Evolutionary conservation across 2,329 filamentous ascomycete species (phyloP).

Genomic region (Pseudocercospora fijiensis): DNA sequence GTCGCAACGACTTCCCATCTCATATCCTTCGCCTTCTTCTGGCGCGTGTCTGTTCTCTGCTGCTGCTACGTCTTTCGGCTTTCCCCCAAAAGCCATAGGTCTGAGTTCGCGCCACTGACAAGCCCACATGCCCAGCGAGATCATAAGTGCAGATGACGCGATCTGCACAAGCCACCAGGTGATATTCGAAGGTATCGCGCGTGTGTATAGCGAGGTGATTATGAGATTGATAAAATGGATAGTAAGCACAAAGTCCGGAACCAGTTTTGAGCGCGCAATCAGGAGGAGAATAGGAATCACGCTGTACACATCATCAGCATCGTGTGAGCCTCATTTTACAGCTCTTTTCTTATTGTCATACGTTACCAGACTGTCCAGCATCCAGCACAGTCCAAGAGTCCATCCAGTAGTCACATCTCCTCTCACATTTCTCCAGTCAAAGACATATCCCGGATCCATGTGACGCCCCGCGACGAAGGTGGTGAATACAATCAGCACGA

Average conservation of each 20-base stretch:
- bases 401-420: conserved; percentile 69
- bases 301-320: conserved; percentile 50
- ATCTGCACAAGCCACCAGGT: conserved; percentile 82
- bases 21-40: conserved; percentile 42
- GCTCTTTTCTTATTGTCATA: conserved; percentile 44
- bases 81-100: conserved; percentile 82
- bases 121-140: conserved; percentile 77
- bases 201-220: conserved; percentile 74
- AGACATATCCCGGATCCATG: conserved; percentile 58
- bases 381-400: conserved; percentile 67
- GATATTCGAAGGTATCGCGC: conserved; percentile 69
- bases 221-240: conserved; percentile 81
- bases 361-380: conserved; percentile 64
- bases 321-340: too few species aligned
- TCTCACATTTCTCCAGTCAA: conserved; percentile 63
- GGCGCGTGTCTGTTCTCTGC: conserved; percentile 20
- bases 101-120: conserved; percentile 86
- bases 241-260: conserved; percentile 90
- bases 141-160: conserved; percentile 63
- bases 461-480: conserved; percentile 63
- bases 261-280: conserved; percentile 85
- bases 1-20: conserved; percentile 43
- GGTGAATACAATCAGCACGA: conserved; percentile 65
- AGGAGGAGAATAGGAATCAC: conserved; percentile 79
- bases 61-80: conserved; percentile 32